A percentile compares a stretch with the other conserved stretches of the same genome.
phyloP scores from a whole-genome alignment of 306 rosid genomes.

The Lathyrus aphaca region DNA sequence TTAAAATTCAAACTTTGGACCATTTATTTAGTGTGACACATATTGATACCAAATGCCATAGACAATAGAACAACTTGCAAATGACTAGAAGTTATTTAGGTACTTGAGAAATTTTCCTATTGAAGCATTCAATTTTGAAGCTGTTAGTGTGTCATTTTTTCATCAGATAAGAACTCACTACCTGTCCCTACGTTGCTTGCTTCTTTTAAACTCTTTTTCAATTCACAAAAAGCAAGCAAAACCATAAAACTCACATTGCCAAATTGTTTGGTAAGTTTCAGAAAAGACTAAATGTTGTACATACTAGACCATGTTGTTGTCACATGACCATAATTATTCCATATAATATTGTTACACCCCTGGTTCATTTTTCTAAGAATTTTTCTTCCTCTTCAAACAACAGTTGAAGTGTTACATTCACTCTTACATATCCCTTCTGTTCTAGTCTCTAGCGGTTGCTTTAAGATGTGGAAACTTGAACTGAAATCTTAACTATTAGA shows the following conservation, averaged over 20 bases:
- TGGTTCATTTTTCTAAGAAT: constrained; percentile 1
- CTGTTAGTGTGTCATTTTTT: constrained; percentile 41
- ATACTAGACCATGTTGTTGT: constrained; percentile 23
- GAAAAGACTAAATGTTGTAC: neutral
- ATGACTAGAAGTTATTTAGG: constrained; percentile 3
- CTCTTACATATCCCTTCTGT: constrained; percentile 43
- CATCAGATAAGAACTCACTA: constrained; percentile 41
- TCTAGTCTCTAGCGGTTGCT: constrained; percentile 60
- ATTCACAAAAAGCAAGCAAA: constrained; percentile 32
- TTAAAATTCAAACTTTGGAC: neutral
- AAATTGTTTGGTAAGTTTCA: constrained; percentile 28
- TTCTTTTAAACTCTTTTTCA: constrained; percentile 52
- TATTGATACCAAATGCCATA: neutral
- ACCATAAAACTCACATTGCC: neutral
- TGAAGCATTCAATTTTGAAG: constrained; percentile 44
- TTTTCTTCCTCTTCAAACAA: constrained; percentile 46
- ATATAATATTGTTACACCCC: neutral
- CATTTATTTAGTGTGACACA: neutral
- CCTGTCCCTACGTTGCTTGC: constrained; percentile 50
- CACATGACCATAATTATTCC: neutral
- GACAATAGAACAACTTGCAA: neutral
- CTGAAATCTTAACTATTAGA: constrained; percentile 40
- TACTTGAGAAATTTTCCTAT: constrained; percentile 35
- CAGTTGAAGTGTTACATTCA: constrained; percentile 60
- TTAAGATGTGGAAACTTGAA: constrained; percentile 69